phyloP scores from a whole-genome alignment of 2,329 filamentous ascomycete genomes.

The Diaporthe batatas region DNA sequence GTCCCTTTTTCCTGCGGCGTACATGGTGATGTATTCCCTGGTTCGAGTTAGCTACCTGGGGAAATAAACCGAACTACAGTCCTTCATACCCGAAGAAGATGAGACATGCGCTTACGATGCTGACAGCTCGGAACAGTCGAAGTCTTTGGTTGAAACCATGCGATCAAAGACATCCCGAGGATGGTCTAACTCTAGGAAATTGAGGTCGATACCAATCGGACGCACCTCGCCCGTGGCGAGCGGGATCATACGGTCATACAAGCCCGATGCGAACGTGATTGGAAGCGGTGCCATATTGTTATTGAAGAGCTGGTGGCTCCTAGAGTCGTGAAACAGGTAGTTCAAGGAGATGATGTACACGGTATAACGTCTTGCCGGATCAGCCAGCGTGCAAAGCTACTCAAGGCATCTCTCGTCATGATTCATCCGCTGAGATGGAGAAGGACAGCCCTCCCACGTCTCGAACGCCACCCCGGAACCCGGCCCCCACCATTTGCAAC shows the following conservation, averaged over 20 bases:
- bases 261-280: slow-evolving; percentile 27
- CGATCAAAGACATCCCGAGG: slow-evolving; percentile 52
- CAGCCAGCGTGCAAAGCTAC: too few species aligned
- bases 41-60: not conserved
- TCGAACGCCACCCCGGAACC: too few species aligned
- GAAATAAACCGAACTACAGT: not conserved
- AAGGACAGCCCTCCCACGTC: too few species aligned
- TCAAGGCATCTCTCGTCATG: not conserved
- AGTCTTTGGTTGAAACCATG: slow-evolving; percentile 48
- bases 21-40: slow-evolving; percentile 16
- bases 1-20: slow-evolving; percentile 46
- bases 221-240: slow-evolving; percentile 47
- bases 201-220: slow-evolving; percentile 47
- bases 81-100: not conserved
- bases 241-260: slow-evolving; percentile 46
- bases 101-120: not conserved
- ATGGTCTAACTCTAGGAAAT: slow-evolving; percentile 49
- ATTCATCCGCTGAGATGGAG: not conserved
- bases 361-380: too few species aligned
- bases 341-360: too few species aligned
- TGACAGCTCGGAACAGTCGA: slow-evolving; percentile 47
- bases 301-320: not conserved
- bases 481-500: too few species aligned
- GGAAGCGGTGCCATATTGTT: not conserved
- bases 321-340: too few species aligned